Base-by-base conservation (phyloP, 192 early-diverging fungal genomes). In the Geranomyces variabilis region DNA sequence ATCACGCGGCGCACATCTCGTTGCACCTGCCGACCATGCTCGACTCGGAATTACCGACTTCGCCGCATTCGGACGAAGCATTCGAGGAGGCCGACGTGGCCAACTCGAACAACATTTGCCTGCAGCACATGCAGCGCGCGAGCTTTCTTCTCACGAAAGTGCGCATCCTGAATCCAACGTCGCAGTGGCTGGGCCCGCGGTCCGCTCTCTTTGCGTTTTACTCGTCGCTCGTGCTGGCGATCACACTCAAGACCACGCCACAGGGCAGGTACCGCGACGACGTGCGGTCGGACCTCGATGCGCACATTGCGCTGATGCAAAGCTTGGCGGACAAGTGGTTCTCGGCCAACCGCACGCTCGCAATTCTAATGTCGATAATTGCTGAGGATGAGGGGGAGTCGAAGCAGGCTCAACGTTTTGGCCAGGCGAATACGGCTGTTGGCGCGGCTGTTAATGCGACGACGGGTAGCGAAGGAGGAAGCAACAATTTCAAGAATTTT, bases 21-120 rank as follows among this genome's bases (percentile, higher is more conserved):
- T 64, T 74, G 12, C 64, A 74, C 45, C 57, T 74, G 7, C 72
- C 72, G 8, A 65, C 72, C 26, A 10, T 66, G 19, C 15, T 74
- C 53, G 69, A 59, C 33, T 33, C 31, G 12, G 43, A 22, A 15
- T 17, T 48, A 17, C 36, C 66, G 1, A 24, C 17, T 26, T 60
- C 58, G 31, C 58, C 58, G 28, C 51, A 53, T 26, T 60, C 58
- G 17, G 58, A 60, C 28, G 28, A 60, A 6, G 28, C 17, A 6
- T 6, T 17, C 31, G 31, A 26, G 31, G 31, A 60, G 58, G 58
- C 28, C 15, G 22, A 60, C 58, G 4, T 41, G 17, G n/a, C 66
- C 5, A 36, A 6, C 0, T 46, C 66, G 0, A 29, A 55, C 34
- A 68, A 55, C 51, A 68, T 68, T 31, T 68, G 66, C 51, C 21